These are phyloP conservation scores for Claviceps maximensis DNA, from an alignment of 2,329 filamentous ascomycete species.

Conservation along the genomic window DNA sequence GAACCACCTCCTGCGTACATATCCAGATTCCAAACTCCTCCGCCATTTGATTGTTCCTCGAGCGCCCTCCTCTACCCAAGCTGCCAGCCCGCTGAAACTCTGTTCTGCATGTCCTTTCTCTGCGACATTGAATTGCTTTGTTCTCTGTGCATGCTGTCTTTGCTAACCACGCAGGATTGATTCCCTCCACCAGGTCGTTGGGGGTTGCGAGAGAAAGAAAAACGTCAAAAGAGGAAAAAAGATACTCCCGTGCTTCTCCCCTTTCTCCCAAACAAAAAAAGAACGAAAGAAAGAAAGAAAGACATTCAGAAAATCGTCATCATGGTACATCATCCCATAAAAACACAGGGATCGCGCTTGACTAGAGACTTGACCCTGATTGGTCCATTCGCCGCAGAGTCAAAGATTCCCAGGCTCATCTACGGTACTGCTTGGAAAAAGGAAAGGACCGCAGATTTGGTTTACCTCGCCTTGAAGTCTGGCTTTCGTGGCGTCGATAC, in stretches of 20 bases:
- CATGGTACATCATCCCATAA: slow-evolving; percentile 11
- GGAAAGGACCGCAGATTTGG: slow-evolving; percentile 50
- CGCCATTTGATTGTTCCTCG: too few species aligned
- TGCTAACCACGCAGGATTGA: too few species aligned
- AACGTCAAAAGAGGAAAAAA: too few species aligned
- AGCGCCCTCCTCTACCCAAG: too few species aligned
- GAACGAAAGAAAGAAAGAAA: background rate
- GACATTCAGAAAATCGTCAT: background rate
- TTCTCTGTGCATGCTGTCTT: too few species aligned
- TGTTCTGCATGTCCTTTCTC: too few species aligned
- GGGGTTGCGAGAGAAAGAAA: too few species aligned
- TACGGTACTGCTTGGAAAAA: slow-evolving; percentile 88
- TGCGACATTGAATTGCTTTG: too few species aligned
- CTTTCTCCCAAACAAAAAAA: background rate
- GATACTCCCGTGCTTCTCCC: too few species aligned
- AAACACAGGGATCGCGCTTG: slow-evolving; percentile 17
- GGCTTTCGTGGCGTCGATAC: slow-evolving; percentile 69
- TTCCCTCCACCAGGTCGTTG: too few species aligned
- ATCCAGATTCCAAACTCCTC: background rate
- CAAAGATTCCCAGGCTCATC: slow-evolving; percentile 40
- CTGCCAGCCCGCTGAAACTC: too few species aligned
- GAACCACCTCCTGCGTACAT: too few species aligned
- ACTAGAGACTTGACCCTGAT: slow-evolving; percentile 21
- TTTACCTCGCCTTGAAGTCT: slow-evolving; percentile 51
- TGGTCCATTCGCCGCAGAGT: slow-evolving; percentile 16